phyloP scores from a whole-genome alignment of 2,329 filamentous ascomycete genomes.

The Aspergillus sp. region DNA sequence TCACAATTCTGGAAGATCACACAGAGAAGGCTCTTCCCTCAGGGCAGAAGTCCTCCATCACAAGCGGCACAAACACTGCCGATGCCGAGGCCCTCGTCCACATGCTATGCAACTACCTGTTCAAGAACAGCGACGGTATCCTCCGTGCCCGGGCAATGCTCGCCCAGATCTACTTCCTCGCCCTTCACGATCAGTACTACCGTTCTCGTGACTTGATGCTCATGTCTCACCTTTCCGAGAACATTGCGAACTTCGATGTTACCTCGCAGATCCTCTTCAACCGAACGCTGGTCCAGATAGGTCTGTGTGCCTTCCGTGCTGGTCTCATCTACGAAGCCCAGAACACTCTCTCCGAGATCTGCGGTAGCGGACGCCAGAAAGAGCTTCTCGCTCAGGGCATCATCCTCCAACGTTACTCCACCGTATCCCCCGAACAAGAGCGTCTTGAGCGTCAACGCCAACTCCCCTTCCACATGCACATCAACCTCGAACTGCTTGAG shows the following conservation, averaged over 20 bases:
- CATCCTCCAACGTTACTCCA: conserved; percentile 95
- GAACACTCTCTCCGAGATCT: conserved; percentile 96
- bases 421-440: conserved; percentile 97
- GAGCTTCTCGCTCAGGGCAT: conserved; percentile 96
- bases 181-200: conserved; percentile 97
- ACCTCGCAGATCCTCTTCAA: conserved; percentile 98
- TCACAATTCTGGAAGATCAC: conserved; percentile 91
- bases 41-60: conserved; percentile 73
- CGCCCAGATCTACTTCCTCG: conserved; percentile 97
- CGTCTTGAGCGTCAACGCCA: conserved; percentile 95
- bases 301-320: conserved; percentile 95
- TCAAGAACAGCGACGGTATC: conserved; percentile 91
- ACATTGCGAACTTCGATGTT: conserved; percentile 93
- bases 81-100: conserved; percentile 76
- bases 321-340: conserved; percentile 97
- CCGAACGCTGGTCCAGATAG: conserved; percentile 94
- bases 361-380: conserved; percentile 95
- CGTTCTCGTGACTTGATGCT: conserved; percentile 98
- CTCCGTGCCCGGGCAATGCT: conserved; percentile 96
- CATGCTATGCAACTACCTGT: conserved; percentile 90
- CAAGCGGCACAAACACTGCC: conserved; percentile 65
- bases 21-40: conserved; percentile 79
- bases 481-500: conserved; percentile 96
- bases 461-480: conserved; percentile 99
- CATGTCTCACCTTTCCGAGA: conserved; percentile 98